These are phyloP conservation scores for Podospora pseudocomata DNA, from an alignment of 495 filamentous ascomycete genomes.

Conservation along the genomic window DNA sequence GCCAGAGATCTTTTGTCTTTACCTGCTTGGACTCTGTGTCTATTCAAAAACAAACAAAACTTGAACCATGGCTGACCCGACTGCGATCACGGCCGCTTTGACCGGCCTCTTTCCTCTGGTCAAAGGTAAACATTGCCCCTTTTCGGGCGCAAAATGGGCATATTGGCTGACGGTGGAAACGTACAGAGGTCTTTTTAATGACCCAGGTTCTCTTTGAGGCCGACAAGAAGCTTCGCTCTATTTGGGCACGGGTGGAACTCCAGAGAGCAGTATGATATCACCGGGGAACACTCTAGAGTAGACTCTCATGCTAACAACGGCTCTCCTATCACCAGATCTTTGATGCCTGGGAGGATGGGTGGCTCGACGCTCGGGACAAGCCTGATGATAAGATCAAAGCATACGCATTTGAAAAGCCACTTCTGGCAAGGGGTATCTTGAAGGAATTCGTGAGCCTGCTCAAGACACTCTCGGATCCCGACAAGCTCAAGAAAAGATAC, in stretches of 20 bases:
- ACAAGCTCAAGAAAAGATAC: conserved; percentile 8
- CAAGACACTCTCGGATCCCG: conserved; percentile 9
- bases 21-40: background rate
- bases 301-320: background rate
- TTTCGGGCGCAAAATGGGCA: background rate
- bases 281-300: background rate
- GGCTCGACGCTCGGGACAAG: background rate
- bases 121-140: conserved; percentile 2
- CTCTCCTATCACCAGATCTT: background rate
- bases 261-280: conserved; percentile 2
- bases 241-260: conserved; percentile 7
- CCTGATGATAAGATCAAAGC: background rate
- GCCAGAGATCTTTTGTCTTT: background rate
- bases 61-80: conserved; percentile 6
- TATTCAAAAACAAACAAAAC: background rate
- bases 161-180: background rate
- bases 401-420: background rate
- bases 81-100: conserved; percentile 1
- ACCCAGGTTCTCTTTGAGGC: conserved; percentile 4
- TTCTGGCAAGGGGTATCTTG: conserved; percentile 7
- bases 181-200: conserved; percentile 5
- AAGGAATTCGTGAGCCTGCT: conserved; percentile 12
- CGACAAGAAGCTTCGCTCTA: conserved; percentile 2
- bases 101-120: conserved; percentile 8
- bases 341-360: conserved; percentile 6